phyloP scores from a whole-genome alignment of 768 basidiomycete genomes.

The Hemileccinum rubropunctum region DNA sequence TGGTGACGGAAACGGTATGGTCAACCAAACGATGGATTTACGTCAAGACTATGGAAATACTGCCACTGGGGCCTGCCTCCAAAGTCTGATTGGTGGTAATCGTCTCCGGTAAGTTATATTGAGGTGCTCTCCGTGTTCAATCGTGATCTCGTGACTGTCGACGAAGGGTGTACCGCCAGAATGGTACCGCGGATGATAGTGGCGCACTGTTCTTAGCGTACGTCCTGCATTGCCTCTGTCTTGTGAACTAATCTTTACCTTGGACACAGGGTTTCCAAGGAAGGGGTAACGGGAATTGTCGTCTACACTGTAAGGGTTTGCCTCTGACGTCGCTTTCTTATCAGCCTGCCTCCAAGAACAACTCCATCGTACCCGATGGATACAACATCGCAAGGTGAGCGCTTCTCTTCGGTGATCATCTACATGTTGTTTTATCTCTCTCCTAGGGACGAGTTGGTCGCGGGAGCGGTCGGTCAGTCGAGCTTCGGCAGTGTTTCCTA shows the following conservation, averaged over 20 bases:
- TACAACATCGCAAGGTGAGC: slow-evolving; percentile 45
- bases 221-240: slow-evolving; percentile 12
- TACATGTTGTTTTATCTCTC: neutral
- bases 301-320: neutral
- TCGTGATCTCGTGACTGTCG: neutral
- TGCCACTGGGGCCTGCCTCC: slow-evolving; percentile 40
- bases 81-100: slow-evolving; percentile 43
- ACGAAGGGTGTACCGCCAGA: slow-evolving; percentile 50
- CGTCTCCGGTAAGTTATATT: slow-evolving; percentile 39
- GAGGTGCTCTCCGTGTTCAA: neutral
- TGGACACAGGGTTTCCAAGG: slow-evolving; percentile 42
- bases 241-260: neutral
- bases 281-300: slow-evolving; percentile 30
- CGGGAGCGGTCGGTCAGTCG: slow-evolving; percentile 37
- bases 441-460: slow-evolving; percentile 38
- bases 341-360: slow-evolving; percentile 33
- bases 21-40: slow-evolving; percentile 43
- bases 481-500: slow-evolving; percentile 48
- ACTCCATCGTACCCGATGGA: slow-evolving; percentile 44
- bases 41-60: slow-evolving; percentile 40
- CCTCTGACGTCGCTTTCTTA: neutral
- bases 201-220: slow-evolving; percentile 57
- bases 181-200: slow-evolving; percentile 47
- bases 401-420: neutral
- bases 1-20: slow-evolving; percentile 45